phyloP scores from a whole-genome alignment of 2,329 filamentous ascomycete species.

The Waltergamsia citrina region DNA sequence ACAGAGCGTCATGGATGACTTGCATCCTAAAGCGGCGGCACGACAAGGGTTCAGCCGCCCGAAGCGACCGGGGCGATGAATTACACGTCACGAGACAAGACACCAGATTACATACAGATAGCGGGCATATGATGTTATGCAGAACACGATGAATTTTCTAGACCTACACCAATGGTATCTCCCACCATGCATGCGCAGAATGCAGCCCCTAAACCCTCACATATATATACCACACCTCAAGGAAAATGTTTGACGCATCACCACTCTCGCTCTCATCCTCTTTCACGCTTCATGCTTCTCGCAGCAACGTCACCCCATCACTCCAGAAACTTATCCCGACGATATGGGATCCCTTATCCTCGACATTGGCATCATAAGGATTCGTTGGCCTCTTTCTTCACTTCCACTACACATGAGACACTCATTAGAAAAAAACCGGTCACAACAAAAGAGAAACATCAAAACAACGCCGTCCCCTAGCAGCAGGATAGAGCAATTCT shows the following conservation, averaged over 20 bases:
- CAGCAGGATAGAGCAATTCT: slow-evolving; percentile 1
- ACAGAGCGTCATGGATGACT: slow-evolving; percentile 52
- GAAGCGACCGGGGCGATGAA: slow-evolving; percentile 63
- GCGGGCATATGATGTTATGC: background rate
- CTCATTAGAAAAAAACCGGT: slow-evolving; percentile 9
- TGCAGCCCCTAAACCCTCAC: slow-evolving; percentile 8
- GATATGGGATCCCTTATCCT: no score
- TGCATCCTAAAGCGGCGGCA: slow-evolving; percentile 56
- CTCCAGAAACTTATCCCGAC: no score
- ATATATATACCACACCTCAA: no score
- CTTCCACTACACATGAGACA: slow-evolving; percentile 8
- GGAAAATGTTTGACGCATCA: no score
- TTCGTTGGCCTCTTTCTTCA: slow-evolving; percentile 8
- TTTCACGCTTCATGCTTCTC: no score
- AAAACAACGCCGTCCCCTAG: background rate
- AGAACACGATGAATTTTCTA: slow-evolving; percentile 3
- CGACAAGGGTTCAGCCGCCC: slow-evolving; percentile 67
- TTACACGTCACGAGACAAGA: background rate
- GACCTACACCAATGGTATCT: slow-evolving; percentile 15
- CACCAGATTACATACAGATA: background rate
- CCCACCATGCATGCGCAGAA: slow-evolving; percentile 14
- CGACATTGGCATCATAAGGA: no score
- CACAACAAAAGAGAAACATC: slow-evolving; percentile 3
- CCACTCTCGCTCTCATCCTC: slow-evolving; percentile 10
- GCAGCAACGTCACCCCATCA: no score